Conservation (phyloP, 2,329 filamentous ascomycete genomes). For the Niveomyces coronatus region DNA sequence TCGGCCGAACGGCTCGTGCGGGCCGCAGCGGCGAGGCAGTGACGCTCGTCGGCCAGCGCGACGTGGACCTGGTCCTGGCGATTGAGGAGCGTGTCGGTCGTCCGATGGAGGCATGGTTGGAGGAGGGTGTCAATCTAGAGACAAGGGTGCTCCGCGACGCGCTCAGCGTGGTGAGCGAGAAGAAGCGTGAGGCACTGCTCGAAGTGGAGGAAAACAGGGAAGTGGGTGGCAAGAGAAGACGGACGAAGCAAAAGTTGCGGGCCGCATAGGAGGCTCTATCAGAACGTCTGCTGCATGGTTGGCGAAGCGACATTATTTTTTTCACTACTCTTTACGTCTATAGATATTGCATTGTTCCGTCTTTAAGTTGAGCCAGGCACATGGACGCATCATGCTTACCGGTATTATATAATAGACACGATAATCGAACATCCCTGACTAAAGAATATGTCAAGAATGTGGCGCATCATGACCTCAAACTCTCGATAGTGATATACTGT, state of each 20-base stretch:
- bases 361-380: no score
- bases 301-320: not conserved
- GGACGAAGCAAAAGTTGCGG: constrained; percentile 47
- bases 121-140: constrained; percentile 92
- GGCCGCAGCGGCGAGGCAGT: constrained; percentile 74
- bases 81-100: constrained; percentile 77
- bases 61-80: constrained; percentile 80
- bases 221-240: constrained; percentile 73
- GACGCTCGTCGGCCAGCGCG: constrained; percentile 84
- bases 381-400: no score
- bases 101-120: constrained; percentile 73
- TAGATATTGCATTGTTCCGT: no score
- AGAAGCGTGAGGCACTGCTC: constrained; percentile 83
- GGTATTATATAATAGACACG: no score
- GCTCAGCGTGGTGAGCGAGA: constrained; percentile 85
- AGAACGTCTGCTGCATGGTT: not conserved
- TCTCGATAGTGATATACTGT: no score
- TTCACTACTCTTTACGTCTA: not conserved
- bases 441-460: no score
- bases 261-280: constrained; percentile 15
- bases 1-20: constrained; percentile 89
- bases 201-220: constrained; percentile 90
- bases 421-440: no score
- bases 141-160: constrained; percentile 74
- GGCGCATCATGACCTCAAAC: no score